Base-by-base conservation (phyloP, 257 asterid species). In the Echites panduratus region DNA sequence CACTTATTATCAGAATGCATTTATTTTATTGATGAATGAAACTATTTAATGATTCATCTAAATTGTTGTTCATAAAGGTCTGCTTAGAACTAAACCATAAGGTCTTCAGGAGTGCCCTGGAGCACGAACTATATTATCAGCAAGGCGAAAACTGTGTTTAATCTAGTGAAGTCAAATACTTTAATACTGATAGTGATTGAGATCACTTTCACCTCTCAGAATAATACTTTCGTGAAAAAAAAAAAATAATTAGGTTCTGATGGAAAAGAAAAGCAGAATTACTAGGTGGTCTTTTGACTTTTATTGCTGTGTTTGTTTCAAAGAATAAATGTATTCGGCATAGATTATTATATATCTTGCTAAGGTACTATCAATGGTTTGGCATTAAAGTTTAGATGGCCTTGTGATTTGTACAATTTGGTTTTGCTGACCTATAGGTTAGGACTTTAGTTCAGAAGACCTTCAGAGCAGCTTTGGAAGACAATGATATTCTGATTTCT, bases 401-500 rank as follows among this genome's bases (percentile, higher is more conserved):
- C 26, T 26, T 69, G 4, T 49, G 43, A 32, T 20, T 41, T 58
- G 43, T 71, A 22, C 24, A 9, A 43, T 57, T 9, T 70, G 29
- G 41, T 66, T 74, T 70, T 16, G 24, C 71, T 76, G 27, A 57
- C 61, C 81, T 76, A 75, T 82, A 94, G 99, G 97, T 92, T 16
- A 88, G 98, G 87, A 90, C 96, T 58, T 80, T 95, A 74, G 90
- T 95, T 72, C 85, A 78, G 77, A 83, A 87, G 73, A 80, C 88
- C 86, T 92, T 95, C 85, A 92, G 80, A 83, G 90, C 82, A 57
- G 96, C 99, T 73, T 73, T 95, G 81, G 88, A 84, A 59, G 76
- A 79, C 47, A 87, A 92, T 45, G 99, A 95, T 84, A 84, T 95
- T 79, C 81, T 95, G 87, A 92, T 95, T 80, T 90, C 97, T 69